A percentile compares a stretch with the other conserved stretches of the same genome.
phyloP scores from a whole-genome alignment of 164 flowering plant species.

The Echeveria elegans region DNA sequence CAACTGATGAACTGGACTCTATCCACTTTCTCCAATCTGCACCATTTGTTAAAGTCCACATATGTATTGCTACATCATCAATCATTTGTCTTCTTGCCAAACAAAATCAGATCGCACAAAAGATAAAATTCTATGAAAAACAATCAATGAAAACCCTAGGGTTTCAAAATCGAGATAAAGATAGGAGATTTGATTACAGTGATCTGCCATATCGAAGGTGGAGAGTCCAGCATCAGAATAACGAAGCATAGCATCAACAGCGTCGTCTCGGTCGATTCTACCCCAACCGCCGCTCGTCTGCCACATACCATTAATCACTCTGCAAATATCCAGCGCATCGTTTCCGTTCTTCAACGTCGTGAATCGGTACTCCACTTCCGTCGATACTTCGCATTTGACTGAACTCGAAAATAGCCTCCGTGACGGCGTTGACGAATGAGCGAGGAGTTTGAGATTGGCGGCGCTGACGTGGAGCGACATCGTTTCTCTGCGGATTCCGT shows the following conservation, averaged over 20 bases:
- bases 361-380: neutral
- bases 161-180: conserved; percentile 1
- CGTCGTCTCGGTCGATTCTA: conserved; percentile 41
- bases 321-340: conserved; percentile 51
- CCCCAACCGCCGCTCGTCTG: conserved; percentile 85
- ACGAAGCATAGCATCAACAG: conserved; percentile 60
- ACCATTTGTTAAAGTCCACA: conserved; percentile 1
- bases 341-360: conserved; percentile 38
- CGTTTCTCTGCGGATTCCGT: neutral
- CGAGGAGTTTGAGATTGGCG: neutral
- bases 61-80: neutral
- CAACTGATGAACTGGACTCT: neutral
- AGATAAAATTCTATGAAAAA: neutral
- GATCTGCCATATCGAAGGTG: conserved; percentile 77
- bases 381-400: conserved; percentile 4
- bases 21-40: neutral
- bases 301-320: conserved; percentile 83
- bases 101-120: neutral
- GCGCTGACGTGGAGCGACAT: conserved; percentile 2
- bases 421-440: neutral
- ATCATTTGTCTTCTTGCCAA: neutral
- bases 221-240: conserved; percentile 58
- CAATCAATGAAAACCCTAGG: neutral
- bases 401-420: neutral
- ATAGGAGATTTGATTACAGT: conserved; percentile 29